Base-by-base conservation (phyloP, 2,329 filamentous ascomycete genomes). In the Colletotrichum eremochloae region DNA sequence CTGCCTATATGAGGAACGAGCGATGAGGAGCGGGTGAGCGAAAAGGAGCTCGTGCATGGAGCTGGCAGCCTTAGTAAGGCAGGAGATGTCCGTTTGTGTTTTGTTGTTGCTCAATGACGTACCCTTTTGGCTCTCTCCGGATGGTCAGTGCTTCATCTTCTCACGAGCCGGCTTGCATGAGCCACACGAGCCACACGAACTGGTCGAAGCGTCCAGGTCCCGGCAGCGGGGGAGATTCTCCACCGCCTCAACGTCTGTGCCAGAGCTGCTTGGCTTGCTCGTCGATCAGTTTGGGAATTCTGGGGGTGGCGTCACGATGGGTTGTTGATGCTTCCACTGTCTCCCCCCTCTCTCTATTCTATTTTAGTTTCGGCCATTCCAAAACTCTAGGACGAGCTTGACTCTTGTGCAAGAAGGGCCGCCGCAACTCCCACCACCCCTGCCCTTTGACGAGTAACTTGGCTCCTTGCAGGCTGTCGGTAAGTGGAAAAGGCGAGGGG, bases 101-200 rank as follows among this genome's bases (percentile, higher is more conserved):
- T 40, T 40, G n/a, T 42, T 9, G 36, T 8, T 11, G 15, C 55
- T 58, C 55, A 58, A 58, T 58, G 55, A 58, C 55, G 55, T 58
- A 58, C n/a, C 20, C 9, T 7, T 57, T 29, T 40, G 20, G 20
- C 20, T 56, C 18, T 38, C n/a, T 40, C n/a, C 9, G n/a, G 12
- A 7, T 58, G 55, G 36, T 42, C 55, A 42, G 55, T 58, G 55
- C 55, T 58, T 8, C 11, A 31, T 33, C 31, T 33, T 55, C 52
- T 20, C 1, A 18, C 52, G 14, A 5, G 3, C 31, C 12, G 12
- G 24, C 12, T 8, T 24, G 55, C 36, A 61, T 40, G 40, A 61
- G 57, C 40, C 57, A 61, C 57, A 61, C 6, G 24, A 61, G 57
- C 40, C 57, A 61, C 57, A 61, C 14, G 40, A 58, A 6, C 57